Percentiles rank a stretch among this genome's conserved stretches.
Conservation (phyloP, 2,329 filamentous ascomycete species). For the Trichoderma guizhouense region DNA sequence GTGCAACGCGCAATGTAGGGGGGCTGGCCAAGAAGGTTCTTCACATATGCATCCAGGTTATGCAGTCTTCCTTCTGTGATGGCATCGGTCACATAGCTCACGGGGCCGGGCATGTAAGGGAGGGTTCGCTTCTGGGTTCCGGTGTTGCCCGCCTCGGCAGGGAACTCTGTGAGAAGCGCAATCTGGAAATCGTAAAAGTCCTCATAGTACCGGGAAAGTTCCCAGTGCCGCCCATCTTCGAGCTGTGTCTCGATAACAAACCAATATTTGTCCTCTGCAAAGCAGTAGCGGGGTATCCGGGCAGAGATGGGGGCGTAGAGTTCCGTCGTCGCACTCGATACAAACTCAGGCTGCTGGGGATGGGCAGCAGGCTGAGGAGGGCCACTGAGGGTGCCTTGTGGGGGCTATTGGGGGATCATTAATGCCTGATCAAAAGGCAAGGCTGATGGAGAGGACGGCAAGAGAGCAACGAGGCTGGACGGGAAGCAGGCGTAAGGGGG, state of each 20-base stretch:
- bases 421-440: conserved; percentile 6
- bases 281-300: conserved; percentile 88
- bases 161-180: conserved; percentile 85
- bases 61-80: conserved; percentile 91
- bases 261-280: conserved; percentile 90
- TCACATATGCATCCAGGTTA: conserved; percentile 93
- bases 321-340: conserved; percentile 46
- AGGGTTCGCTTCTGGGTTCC: conserved; percentile 75
- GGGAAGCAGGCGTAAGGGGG: neutral
- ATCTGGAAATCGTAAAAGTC: conserved; percentile 99
- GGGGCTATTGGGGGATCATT: neutral
- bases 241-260: conserved; percentile 91
- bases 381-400: neutral
- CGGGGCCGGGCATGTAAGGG: conserved; percentile 96
- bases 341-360: conserved; percentile 36
- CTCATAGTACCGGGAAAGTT: conserved; percentile 91
- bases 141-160: conserved; percentile 85
- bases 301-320: conserved; percentile 76
- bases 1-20: conserved; percentile 79
- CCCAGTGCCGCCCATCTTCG: conserved; percentile 89
- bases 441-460: neutral
- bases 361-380: conserved; percentile 35
- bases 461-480: neutral
- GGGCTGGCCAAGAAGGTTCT: conserved; percentile 80
- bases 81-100: conserved; percentile 96